Evolutionary conservation across 257 asterid genomes (phyloP).

Genomic region (Dorcoceras hygrometricum): DNA sequence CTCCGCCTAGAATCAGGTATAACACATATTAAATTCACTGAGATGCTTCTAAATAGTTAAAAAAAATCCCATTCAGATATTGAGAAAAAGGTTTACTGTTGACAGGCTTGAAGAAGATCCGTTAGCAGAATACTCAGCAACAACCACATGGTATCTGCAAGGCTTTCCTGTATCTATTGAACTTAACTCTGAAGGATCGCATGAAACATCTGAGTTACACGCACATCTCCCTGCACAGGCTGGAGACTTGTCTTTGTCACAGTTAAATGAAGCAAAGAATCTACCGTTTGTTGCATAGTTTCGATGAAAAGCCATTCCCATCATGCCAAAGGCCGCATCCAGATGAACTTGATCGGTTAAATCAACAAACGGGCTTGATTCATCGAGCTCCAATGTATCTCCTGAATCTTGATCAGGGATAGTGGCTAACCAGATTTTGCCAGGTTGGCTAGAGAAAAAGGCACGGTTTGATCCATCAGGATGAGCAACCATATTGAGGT

Average conservation of each 20-base stretch:
- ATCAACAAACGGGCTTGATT: constrained; percentile 77
- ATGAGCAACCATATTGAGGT: constrained; percentile 80
- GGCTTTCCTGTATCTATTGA: constrained; percentile 48
- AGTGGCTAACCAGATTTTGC: constrained; percentile 74
- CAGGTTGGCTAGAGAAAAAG: constrained; percentile 77
- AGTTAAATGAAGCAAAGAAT: constrained; percentile 87
- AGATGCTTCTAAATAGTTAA: neutral
- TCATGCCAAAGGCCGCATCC: constrained; percentile 69
- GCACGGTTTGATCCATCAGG: constrained; percentile 90
- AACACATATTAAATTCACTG: neutral
- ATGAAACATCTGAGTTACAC: constrained; percentile 75
- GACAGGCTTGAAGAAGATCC: constrained; percentile 76
- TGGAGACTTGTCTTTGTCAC: constrained; percentile 67
- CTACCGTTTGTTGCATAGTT: constrained; percentile 68
- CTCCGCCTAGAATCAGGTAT: constrained; percentile 40
- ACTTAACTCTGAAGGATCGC: constrained; percentile 83
- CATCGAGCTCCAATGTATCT: constrained; percentile 52
- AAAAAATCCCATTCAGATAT: neutral
- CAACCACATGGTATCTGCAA: constrained; percentile 65
- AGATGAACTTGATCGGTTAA: constrained; percentile 76
- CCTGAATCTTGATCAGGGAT: constrained; percentile 88
- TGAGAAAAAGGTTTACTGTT: constrained; percentile 33
- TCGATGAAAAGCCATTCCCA: constrained; percentile 97
- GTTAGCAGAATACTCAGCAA: constrained; percentile 77
- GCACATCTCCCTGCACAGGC: constrained; percentile 78